Conservation (phyloP, 768 basidiomycete species). For the Termitomyces sp. region DNA sequence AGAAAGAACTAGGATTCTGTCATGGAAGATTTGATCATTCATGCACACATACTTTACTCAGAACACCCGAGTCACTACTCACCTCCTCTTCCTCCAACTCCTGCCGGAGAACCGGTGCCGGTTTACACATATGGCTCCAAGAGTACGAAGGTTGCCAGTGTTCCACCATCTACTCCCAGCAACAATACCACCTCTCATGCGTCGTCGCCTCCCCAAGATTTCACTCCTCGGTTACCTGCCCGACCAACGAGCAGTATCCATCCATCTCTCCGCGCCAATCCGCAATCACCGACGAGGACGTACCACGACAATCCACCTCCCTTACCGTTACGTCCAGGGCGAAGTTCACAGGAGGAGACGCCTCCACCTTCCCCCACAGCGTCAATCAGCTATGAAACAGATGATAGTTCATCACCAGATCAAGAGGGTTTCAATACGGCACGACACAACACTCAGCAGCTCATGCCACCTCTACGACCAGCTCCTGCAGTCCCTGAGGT, state of each 20-base stretch:
- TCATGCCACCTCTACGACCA: conserved; percentile 11
- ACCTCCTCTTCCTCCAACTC: conserved; percentile 74
- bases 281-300: conserved; percentile 47
- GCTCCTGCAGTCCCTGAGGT: background rate
- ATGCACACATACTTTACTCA: conserved; percentile 68
- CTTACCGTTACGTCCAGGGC: conserved; percentile 23
- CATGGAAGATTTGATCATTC: conserved; percentile 83
- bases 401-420: conserved; percentile 15
- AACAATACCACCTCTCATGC: conserved; percentile 6
- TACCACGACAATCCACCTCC: conserved; percentile 24
- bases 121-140: conserved; percentile 67
- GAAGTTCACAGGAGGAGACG: conserved; percentile 25
- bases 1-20: conserved; percentile 40
- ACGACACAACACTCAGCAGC: background rate
- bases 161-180: conserved; percentile 33
- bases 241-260: conserved; percentile 77
- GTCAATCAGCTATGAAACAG: conserved; percentile 25
- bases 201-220: conserved; percentile 54
- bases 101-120: conserved; percentile 59
- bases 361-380: conserved; percentile 30
- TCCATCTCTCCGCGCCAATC: conserved; percentile 62
- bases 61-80: conserved; percentile 49
- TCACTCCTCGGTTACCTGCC: conserved; percentile 66
- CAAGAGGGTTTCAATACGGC: background rate
- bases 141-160: conserved; percentile 60